Evolutionary conservation across 2,329 filamentous ascomycete genomes (phyloP), one percentile per base, ranked within the genome.

Genomic region (Fusarium palustre): DNA sequence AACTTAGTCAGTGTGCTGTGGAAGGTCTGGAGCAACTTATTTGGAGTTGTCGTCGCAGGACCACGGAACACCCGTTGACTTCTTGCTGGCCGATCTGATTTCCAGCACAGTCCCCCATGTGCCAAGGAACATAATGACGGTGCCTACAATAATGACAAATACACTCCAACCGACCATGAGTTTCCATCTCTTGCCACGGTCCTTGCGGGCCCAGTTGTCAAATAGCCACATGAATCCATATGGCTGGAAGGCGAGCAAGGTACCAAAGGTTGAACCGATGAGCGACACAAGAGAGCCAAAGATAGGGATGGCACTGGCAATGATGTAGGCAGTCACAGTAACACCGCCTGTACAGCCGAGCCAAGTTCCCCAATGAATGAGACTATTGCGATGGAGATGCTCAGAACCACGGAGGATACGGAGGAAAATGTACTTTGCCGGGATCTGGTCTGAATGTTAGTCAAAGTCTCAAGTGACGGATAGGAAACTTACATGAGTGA

Each of bases 321-420:
- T 59, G 42, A 69, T 66, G 34, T 70, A 70, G 28, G 68, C 68
- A 22, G 61, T 42, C 8, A 62, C 6, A 10, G 68, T 65, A 20
- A 56, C 16, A 12, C 62, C 49, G 3, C 45, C 20, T 10, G 64
- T 71, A 50, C 68, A 70, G 20, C 55, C 64, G 30, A 70, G 64
- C 77, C 77, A 79, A 10, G 70, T 70, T 3, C 61, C 43, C 76
- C 77, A 79, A 52, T 79, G 77, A 3, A 66, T 49, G 11, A 67
- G 5, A 6, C 59, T 75, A 33, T 76, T 77, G 10, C 68, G 55
- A 18, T 64, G 66, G 18, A 79, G 68, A 61, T 79, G 77, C 24
- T 71, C 71, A 2, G 75, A 75, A 16, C 72, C 71, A 2, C 76
- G 68, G 22, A 78, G 66, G 12, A 75, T 58, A 18, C 76, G 75